Percentiles rank a stretch among this genome's conserved stretches.
phyloP scores from a whole-genome alignment of 768 basidiomycete genomes.

The Boletus sensibilis region DNA sequence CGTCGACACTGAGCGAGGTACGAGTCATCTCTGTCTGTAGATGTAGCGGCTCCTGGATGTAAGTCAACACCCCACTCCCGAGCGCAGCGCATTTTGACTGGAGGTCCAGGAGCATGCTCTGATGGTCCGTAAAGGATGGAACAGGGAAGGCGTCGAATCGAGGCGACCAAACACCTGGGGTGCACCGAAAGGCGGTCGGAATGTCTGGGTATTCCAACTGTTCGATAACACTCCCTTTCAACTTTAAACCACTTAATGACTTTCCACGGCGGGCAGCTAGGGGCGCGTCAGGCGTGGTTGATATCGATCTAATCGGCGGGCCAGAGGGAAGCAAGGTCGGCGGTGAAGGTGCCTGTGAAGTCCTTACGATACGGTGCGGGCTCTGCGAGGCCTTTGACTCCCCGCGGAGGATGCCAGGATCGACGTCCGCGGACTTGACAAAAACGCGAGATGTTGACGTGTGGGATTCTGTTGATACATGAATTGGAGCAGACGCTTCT shows the following conservation, averaged over 20 bases:
- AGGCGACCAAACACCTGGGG: conserved; percentile 34
- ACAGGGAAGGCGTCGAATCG: conserved; percentile 19
- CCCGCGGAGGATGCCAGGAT: conserved; percentile 2
- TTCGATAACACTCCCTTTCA: conserved; percentile 18
- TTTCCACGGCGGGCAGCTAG: conserved; percentile 42
- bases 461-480: background rate
- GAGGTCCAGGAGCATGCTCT: conserved; percentile 38
- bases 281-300: conserved; percentile 19
- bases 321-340: background rate
- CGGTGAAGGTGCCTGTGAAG: background rate
- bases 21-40: background rate
- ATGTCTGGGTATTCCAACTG: conserved; percentile 39
- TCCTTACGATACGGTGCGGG: background rate
- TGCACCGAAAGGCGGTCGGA: conserved; percentile 43
- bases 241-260: conserved; percentile 30
- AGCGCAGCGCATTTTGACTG: conserved; percentile 33
- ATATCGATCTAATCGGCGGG: background rate
- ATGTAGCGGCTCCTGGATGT: conserved; percentile 1
- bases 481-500: conserved; percentile 1
- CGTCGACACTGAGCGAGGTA: conserved; percentile 29
- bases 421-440: conserved; percentile 11
- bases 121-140: conserved; percentile 30
- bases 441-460: background rate
- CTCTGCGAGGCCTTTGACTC: conserved; percentile 2
- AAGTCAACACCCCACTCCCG: conserved; percentile 13